Evolutionary conservation across 345 rosid genomes (phyloP).

Genomic region (Jatropha curcas): DNA sequence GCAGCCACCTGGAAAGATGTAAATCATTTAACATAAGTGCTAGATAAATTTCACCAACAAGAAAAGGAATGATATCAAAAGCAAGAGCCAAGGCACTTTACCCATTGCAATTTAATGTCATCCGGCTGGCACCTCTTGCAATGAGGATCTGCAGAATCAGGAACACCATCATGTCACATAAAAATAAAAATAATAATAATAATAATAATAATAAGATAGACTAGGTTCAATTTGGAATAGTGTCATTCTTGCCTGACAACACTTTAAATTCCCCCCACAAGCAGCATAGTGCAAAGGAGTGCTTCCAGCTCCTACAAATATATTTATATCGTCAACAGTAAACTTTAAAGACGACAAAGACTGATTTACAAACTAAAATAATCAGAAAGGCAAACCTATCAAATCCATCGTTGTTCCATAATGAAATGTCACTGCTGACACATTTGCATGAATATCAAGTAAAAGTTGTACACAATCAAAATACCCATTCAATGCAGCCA

Average conservation of each 20-base stretch:
- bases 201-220: too few relatives aligned
- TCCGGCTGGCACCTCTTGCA: slow-evolving; percentile 77
- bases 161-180: slow-evolving; percentile 11
- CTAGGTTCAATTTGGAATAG: not conserved
- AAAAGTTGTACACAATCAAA: slow-evolving; percentile 96
- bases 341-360: not conserved
- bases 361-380: not conserved
- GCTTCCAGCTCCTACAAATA: slow-evolving; percentile 85
- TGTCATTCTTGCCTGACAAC: slow-evolving; percentile 77
- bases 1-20: slow-evolving; percentile 71
- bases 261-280: slow-evolving; percentile 92
- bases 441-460: slow-evolving; percentile 87
- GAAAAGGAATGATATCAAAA: slow-evolving; percentile 9
- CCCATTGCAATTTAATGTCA: slow-evolving; percentile 91
- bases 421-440: slow-evolving; percentile 79
- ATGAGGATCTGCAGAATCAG: slow-evolving; percentile 66
- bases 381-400: slow-evolving; percentile 56
- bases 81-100: slow-evolving; percentile 34
- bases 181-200: slow-evolving; percentile 10
- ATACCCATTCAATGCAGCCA: slow-evolving; percentile 95
- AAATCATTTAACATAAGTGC: not conserved
- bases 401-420: slow-evolving; percentile 98
- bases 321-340: slow-evolving; percentile 16
- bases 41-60: not conserved
- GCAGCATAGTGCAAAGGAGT: slow-evolving; percentile 98